Evolutionary conservation across 164 flowering plant genomes (phyloP).

Genomic region (Dillenia suffruticosa): DNA sequence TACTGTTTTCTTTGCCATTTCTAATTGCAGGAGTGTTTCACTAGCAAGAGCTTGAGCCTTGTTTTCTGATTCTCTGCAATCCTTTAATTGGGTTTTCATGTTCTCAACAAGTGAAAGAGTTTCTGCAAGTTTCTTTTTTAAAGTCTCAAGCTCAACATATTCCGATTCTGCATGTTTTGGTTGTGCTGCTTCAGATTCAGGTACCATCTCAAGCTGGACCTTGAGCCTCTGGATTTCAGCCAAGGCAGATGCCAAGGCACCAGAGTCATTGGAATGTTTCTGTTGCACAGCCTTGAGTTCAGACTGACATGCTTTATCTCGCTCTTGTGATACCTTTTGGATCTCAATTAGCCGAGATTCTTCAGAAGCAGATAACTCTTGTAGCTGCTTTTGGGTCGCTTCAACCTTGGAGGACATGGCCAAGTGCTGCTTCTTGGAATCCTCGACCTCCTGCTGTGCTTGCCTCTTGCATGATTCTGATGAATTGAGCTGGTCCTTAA

Average conservation of each 20-base stretch:
- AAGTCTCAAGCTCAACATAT: slow-evolving; percentile 37
- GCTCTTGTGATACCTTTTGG: slow-evolving; percentile 40
- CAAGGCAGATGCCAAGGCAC: slow-evolving; percentile 56
- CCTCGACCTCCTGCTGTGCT: slow-evolving; percentile 75
- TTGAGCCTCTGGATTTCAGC: slow-evolving; percentile 65
- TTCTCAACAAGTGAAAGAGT: slow-evolving; percentile 46
- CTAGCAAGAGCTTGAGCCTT: slow-evolving; percentile 39
- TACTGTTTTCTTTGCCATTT: slow-evolving; percentile 50
- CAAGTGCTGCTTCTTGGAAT: slow-evolving; percentile 50
- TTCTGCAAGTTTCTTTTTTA: slow-evolving; percentile 50
- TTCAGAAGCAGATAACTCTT: slow-evolving; percentile 42
- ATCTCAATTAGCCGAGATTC: slow-evolving; percentile 39
- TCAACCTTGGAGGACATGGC: slow-evolving; percentile 54
- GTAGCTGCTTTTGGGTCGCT: slow-evolving; percentile 50
- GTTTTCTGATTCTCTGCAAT: slow-evolving; percentile 65
- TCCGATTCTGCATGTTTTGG: slow-evolving; percentile 36
- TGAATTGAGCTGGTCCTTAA: slow-evolving; percentile 53
- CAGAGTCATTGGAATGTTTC: slow-evolving; percentile 40
- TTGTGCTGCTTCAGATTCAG: slow-evolving; percentile 40
- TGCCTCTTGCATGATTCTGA: slow-evolving; percentile 57
- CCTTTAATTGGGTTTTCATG: slow-evolving; percentile 48
- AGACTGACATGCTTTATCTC: slow-evolving; percentile 41
- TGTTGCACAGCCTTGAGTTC: slow-evolving; percentile 47
- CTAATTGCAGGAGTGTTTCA: slow-evolving; percentile 58
- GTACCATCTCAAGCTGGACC: slow-evolving; percentile 45